phyloP scores from a whole-genome alignment of 2,329 filamentous ascomycete genomes.

The Colletotrichum siamense region DNA sequence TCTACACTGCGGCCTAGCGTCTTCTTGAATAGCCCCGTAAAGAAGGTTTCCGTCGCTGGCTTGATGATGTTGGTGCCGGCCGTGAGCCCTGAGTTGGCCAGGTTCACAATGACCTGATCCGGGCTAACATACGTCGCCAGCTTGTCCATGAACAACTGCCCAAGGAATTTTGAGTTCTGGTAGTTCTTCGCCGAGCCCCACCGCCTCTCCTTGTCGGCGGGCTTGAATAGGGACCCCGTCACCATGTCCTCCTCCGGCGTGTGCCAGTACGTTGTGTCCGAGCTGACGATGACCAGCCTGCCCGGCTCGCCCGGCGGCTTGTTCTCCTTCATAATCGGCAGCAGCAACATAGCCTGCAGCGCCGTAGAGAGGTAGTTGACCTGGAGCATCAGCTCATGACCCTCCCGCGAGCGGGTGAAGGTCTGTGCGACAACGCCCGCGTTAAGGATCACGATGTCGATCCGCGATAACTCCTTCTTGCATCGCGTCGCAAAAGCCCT shows the following conservation, averaged over 20 bases:
- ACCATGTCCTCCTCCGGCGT: slow-evolving; percentile 27
- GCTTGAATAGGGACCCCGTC: slow-evolving; percentile 27
- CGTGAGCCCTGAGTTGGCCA: slow-evolving; percentile 50
- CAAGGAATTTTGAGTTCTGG: slow-evolving; percentile 33
- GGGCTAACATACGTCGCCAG: slow-evolving; percentile 40
- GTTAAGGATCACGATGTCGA: slow-evolving; percentile 25
- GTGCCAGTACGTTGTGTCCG: slow-evolving; percentile 27
- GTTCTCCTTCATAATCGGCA: slow-evolving; percentile 25
- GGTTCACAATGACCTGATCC: slow-evolving; percentile 49
- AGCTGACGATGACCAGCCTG: slow-evolving; percentile 34
- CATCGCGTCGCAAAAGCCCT: slow-evolving; percentile 11
- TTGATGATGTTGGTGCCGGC: slow-evolving; percentile 47
- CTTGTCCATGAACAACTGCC: slow-evolving; percentile 39
- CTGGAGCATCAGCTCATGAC: slow-evolving; percentile 30
- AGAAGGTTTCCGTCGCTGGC: slow-evolving; percentile 19
- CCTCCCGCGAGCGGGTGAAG: slow-evolving; percentile 8
- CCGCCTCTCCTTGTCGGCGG: slow-evolving; percentile 32
- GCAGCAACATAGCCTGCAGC: slow-evolving; percentile 25
- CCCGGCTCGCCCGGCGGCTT: slow-evolving; percentile 24
- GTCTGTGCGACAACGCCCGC: slow-evolving; percentile 14
- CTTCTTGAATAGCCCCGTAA: slow-evolving; percentile 24
- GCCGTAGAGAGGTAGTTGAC: slow-evolving; percentile 33
- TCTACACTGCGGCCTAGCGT: slow-evolving; percentile 33
- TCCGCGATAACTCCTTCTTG: not conserved
- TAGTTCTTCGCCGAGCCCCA: slow-evolving; percentile 30